These are phyloP conservation scores for Candida chilensis DNA, from an alignment of 805 yeast genomes.

Conservation along the genomic window DNA sequence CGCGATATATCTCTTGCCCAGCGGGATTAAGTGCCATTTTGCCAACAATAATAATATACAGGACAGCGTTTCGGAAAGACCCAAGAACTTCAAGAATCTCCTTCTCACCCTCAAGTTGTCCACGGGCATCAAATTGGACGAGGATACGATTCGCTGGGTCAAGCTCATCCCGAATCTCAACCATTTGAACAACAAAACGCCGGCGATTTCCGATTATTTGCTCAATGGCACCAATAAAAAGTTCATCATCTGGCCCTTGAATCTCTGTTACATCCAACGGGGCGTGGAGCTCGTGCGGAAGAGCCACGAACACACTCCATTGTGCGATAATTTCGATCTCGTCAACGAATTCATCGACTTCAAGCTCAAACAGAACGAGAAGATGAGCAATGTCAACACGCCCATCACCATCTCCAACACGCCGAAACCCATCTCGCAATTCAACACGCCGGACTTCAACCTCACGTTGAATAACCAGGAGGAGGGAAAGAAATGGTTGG, in stretches of 20 bases:
- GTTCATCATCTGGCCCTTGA: slow-evolving; percentile 66
- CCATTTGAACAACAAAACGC: slow-evolving; percentile 62
- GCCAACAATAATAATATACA: too few species aligned
- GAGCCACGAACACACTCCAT: slow-evolving; percentile 2
- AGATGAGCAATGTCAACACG: slow-evolving; percentile 5
- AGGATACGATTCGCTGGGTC: slow-evolving; percentile 42
- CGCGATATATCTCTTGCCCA: too few species aligned
- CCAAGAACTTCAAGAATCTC: too few species aligned
- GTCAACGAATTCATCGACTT: slow-evolving; percentile 14
- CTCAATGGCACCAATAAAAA: slow-evolving; percentile 38
- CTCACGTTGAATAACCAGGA: too few species aligned
- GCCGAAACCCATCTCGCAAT: not conserved
- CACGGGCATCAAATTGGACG: too few species aligned
- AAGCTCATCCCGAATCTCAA: slow-evolving; percentile 58
- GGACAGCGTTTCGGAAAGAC: too few species aligned
- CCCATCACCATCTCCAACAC: slow-evolving; percentile 5
- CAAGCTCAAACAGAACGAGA: slow-evolving; percentile 1
- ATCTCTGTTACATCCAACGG: slow-evolving; percentile 52
- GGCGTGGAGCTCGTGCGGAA: slow-evolving; percentile 9
- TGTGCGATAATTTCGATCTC: slow-evolving; percentile 13
- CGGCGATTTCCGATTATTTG: slow-evolving; percentile 49
- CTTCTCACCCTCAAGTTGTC: too few species aligned
- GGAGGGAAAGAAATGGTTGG: slow-evolving; percentile 16
- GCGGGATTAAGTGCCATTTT: too few species aligned
- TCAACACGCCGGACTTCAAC: too few species aligned